phyloP scores from a whole-genome alignment of 805 yeast species.

The Saturnispora bothae region DNA sequence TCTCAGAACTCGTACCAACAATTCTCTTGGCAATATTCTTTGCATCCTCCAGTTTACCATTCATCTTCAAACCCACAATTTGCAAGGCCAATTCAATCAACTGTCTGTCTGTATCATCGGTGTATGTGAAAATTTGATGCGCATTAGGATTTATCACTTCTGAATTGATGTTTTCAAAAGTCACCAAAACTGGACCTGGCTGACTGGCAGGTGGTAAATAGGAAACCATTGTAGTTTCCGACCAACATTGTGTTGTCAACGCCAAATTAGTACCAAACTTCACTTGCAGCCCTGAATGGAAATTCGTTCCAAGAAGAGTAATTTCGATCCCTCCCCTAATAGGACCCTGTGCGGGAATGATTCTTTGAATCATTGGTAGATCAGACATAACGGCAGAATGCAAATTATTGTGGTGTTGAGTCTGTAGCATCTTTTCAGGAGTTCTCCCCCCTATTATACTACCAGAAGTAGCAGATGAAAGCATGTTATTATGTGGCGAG shows the following conservation, averaged over 20 bases:
- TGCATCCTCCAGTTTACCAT: slow-evolving; percentile 91
- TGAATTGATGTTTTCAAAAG: slow-evolving; percentile 38
- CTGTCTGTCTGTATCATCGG: slow-evolving; percentile 92
- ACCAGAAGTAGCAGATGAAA: slow-evolving; percentile 21
- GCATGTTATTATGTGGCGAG: slow-evolving; percentile 24
- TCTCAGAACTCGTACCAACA: slow-evolving; percentile 22
- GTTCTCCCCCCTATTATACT: slow-evolving; percentile 23
- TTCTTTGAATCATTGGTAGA: slow-evolving; percentile 62
- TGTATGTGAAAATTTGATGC: slow-evolving; percentile 74
- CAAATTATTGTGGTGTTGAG: neutral
- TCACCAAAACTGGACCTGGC: slow-evolving; percentile 86
- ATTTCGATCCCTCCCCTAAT: slow-evolving; percentile 94
- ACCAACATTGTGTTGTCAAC: slow-evolving; percentile 90
- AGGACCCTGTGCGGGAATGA: slow-evolving; percentile 94
- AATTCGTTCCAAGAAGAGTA: slow-evolving; percentile 78
- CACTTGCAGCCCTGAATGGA: slow-evolving; percentile 72
- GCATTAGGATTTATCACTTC: slow-evolving; percentile 8
- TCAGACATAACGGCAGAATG: neutral
- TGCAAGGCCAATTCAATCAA: slow-evolving; percentile 91
- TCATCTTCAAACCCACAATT: slow-evolving; percentile 94
- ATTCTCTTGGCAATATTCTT: slow-evolving; percentile 85
- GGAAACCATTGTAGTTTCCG: slow-evolving; percentile 85
- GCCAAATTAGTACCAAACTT: slow-evolving; percentile 79
- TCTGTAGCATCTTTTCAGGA: slow-evolving; percentile 19
- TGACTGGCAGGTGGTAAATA: slow-evolving; percentile 83